A percentile compares a stretch with the other conserved stretches of the same genome.
phyloP scores from a whole-genome alignment of 371 early-diverging fungal genomes.

The Mortierella sp. region DNA sequence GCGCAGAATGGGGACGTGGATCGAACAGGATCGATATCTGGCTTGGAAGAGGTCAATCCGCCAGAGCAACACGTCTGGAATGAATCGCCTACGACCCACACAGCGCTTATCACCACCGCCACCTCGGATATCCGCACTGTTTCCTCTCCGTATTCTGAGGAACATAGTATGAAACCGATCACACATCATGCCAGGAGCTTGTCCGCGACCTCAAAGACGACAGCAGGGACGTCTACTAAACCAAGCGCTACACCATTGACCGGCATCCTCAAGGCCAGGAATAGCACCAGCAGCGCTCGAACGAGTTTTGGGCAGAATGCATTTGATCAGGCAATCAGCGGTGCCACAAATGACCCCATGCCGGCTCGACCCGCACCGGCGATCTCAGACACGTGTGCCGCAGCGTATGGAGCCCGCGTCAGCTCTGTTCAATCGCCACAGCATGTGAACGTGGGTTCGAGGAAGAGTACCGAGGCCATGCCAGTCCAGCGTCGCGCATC shows the following conservation, averaged over 20 bases:
- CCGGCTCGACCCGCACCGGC: neutral
- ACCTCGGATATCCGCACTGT: neutral
- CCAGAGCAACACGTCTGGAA: slow-evolving; percentile 8
- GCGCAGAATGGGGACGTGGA: slow-evolving; percentile 14
- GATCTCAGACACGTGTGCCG: neutral
- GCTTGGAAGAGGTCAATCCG: slow-evolving; percentile 9
- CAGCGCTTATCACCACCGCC: neutral
- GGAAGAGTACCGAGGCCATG: slow-evolving; percentile 12
- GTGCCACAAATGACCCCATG: neutral
- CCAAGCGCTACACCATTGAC: slow-evolving; percentile 14
- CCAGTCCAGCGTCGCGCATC: slow-evolving; percentile 24
- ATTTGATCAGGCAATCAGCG: slow-evolving; percentile 10
- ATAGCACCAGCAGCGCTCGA: slow-evolving; percentile 22
- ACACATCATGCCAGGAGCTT: neutral
- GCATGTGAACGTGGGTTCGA: neutral
- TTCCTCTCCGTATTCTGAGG: neutral
- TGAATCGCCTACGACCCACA: neutral
- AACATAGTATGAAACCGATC: neutral
- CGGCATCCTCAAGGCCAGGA: slow-evolving; percentile 42
- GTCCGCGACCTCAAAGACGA: neutral
- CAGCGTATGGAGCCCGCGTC: slow-evolving; percentile 25
- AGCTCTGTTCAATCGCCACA: slow-evolving; percentile 29
- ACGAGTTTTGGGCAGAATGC: slow-evolving; percentile 33
- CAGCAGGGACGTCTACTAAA: slow-evolving; percentile 4
- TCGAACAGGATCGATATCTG: slow-evolving; percentile 12